These are phyloP conservation scores for Penicillium maclennaniae DNA, from an alignment of 495 filamentous ascomycete genomes.

Conservation along the genomic window DNA sequence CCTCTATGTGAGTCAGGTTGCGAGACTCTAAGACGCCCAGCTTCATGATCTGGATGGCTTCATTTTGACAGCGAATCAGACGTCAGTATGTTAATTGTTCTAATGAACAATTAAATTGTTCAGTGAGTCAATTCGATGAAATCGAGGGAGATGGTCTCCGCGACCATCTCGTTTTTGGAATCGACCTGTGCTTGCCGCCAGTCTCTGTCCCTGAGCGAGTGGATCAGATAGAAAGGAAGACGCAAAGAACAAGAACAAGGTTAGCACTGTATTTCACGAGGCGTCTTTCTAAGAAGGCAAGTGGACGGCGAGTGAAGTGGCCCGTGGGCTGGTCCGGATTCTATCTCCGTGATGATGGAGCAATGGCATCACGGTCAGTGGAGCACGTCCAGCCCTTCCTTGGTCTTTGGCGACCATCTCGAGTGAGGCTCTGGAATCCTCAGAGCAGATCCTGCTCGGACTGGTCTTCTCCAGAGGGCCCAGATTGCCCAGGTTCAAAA, in stretches of 20 bases:
- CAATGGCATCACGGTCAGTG: slow-evolving; percentile 7
- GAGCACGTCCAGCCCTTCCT: slow-evolving; percentile 3
- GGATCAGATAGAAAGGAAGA: background rate
- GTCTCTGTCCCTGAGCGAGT: too few relatives aligned
- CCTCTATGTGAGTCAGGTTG: background rate
- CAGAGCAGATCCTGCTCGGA: background rate
- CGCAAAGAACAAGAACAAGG: too few relatives aligned
- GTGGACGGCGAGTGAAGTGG: slow-evolving; percentile 1
- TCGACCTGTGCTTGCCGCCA: too few relatives aligned
- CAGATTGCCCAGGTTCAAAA: background rate
- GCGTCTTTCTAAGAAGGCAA: background rate
- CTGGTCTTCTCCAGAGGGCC: background rate
- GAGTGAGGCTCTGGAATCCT: background rate
- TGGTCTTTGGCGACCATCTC: background rate
- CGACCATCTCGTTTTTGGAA: too few relatives aligned
- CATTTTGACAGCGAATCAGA: background rate
- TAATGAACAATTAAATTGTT: too few relatives aligned
- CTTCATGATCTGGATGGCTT: background rate
- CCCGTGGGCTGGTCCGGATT: slow-evolving; percentile 11
- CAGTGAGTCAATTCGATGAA: too few relatives aligned
- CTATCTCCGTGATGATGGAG: slow-evolving; percentile 14
- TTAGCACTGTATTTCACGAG: background rate
- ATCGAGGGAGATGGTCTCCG: too few relatives aligned
- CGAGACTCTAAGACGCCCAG: background rate
- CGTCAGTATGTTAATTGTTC: too few relatives aligned